Base-by-base conservation (phyloP, 1,284 basidiomycete species). In the Sparassis latifolia region DNA sequence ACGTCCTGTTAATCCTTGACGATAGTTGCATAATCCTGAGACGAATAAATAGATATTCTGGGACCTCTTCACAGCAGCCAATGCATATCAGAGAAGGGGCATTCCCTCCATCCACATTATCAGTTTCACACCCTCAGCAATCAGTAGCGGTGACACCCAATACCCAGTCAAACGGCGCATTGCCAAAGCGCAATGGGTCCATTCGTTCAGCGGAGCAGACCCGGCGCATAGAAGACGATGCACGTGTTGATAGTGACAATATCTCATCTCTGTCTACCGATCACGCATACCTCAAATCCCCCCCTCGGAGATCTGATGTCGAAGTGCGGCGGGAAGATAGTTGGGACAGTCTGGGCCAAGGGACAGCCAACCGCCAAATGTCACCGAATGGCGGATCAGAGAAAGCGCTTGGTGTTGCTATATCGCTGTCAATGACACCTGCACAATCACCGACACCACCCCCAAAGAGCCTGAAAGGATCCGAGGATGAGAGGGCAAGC, bases 51-150 rank as follows among this genome's bases (percentile, higher is more conserved):
- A 20, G 20, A 20, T 20, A 1, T 20, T 20, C 20, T 20, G 20
- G 20, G 20, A 20, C 20, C 20, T 20, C 20, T 20, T 20, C 20
- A 20, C 20, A 20, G 20, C 20, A 20, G 20, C 69, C 77, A 40
- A 59, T 69, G 44, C 84, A 87, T 61, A 64, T 71, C 50, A 73
- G 85, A 30, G 86, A 88, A 69, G 84, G 82, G 45, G 85, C 86
- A 3, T 86, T 84, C 57, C 70, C 79, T 38, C 76, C 80, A 0
- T 79, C 79, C 43, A 69, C 68, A 45, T 52, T 71, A 42, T 63
- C 66, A 27, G 64, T 27, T 42, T 42, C 40, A 42, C 40, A 6
- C 10, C 27, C 40, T 20, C 20, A 20, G 20, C 20, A 20, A 20
- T 20, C 20, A 20, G 20, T 20, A 20, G 20, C 20, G 20, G 20